phyloP scores from a whole-genome alignment of 495 filamentous ascomycete genomes.

The Chlorociboria aeruginascens region DNA sequence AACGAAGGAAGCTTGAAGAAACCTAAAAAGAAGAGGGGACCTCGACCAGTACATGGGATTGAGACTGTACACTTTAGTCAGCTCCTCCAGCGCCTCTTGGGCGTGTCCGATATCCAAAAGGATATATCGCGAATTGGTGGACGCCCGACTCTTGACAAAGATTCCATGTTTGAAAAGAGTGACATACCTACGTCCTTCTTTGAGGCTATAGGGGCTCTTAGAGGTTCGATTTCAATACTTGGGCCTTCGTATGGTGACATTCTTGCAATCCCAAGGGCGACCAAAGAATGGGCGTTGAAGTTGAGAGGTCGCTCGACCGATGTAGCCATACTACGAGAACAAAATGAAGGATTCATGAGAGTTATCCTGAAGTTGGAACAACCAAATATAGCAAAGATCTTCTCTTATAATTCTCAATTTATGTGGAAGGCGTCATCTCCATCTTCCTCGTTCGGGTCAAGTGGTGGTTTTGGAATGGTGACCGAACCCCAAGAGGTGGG shows the following conservation, averaged over 20 bases:
- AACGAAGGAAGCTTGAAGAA: neutral
- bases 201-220: neutral
- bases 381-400: neutral
- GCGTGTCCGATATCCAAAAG: neutral
- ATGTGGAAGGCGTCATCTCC: neutral
- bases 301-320: neutral
- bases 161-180: neutral
- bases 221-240: slow-evolving; percentile 1
- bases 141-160: neutral
- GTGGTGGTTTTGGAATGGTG: neutral
- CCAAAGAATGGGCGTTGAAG: neutral
- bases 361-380: slow-evolving; percentile 1
- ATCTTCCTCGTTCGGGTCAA: neutral
- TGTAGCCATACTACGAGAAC: neutral
- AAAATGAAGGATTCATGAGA: slow-evolving; percentile 5
- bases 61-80: slow-evolving; percentile 4
- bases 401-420: neutral
- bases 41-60: too few species aligned
- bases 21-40: neutral
- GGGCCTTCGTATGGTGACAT: slow-evolving; percentile 5
- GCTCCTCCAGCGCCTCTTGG: neutral
- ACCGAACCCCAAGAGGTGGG: neutral
- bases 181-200: neutral
- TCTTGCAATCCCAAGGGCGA: neutral
- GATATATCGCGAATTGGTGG: neutral